Evolutionary conservation across 2,329 filamentous ascomycete species (phyloP), one percentile per base, ranked within the genome.

Genomic region (Arthrobotrys conoides): DNA sequence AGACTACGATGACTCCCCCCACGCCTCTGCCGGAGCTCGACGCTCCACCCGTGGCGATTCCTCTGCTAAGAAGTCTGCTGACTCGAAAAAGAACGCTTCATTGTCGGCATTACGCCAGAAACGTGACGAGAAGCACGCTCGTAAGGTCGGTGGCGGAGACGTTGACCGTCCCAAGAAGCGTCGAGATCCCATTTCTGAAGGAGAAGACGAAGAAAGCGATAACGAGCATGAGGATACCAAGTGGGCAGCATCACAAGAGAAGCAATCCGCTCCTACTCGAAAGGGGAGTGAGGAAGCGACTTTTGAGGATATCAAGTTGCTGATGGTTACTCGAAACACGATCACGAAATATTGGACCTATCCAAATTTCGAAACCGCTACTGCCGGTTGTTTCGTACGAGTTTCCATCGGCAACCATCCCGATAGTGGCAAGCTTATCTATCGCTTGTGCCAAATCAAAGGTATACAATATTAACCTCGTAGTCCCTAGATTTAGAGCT

Each of bases 321-420:
- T 67, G 90, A 93, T 72, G 89, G 99, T 75, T 93, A 94, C 63
- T 63, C 90, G 96, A 80, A 92, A 89, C 81, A 92, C 94, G 83
- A 97, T 99, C 84, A 91, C 92, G 5, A 90, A 95, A 82, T 92
- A 97, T 70, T 97, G 94, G 87, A 97, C 97, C 86, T 95, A 94
- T 81, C 96, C 96, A 10, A 91, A 91, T 3, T 97, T 99, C 81
- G 92, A 97, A 71, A 86, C 92, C 8, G 88, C 92, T 33, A 92
- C 97, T 82, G 90, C 87, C 76, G 81, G 81, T 65, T 96, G 94
- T 84, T 99, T 92, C 83, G 91, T 91, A 44, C 92, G 96, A 65
- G 90, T 98, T 80, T 92, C 91, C 80, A 89, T 97, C 71, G 95
- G 94, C 0, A 88, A 91, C 12, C 92, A 96, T 83, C 89, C 89